Evolutionary conservation across 169 alveolate species (phyloP).

Genomic region (Cyclospora cayetanensis): DNA sequence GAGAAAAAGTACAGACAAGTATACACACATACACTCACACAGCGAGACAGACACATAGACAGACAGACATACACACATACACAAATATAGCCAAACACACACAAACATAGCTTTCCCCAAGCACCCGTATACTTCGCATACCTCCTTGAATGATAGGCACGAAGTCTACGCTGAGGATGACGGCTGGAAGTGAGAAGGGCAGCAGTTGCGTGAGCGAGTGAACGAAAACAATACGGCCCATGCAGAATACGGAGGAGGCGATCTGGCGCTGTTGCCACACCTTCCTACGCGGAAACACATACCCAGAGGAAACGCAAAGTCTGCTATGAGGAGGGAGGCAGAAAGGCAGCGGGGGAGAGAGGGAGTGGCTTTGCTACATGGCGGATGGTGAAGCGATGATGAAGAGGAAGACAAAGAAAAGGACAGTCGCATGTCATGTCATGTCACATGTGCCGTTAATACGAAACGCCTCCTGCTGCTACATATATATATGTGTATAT

Average conservation of each 20-base stretch:
- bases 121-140: neutral
- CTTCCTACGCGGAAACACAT: neutral
- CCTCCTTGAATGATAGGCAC: conserved; percentile 26
- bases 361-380: too few relatives aligned
- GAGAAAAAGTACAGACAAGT: neutral
- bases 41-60: too few relatives aligned
- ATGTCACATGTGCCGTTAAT: too few relatives aligned
- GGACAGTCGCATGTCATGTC: too few relatives aligned
- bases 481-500: too few relatives aligned
- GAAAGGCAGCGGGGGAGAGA: too few relatives aligned
- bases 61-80: neutral
- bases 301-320: neutral
- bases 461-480: too few relatives aligned
- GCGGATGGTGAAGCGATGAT: too few relatives aligned
- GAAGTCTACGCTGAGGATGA: neutral
- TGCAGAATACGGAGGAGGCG: neutral
- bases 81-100: neutral
- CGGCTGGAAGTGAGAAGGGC: neutral
- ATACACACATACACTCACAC: neutral
- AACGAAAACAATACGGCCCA: conserved; percentile 36
- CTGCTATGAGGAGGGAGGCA: too few relatives aligned
- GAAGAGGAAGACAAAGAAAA: too few relatives aligned
- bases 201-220: conserved; percentile 1
- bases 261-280: conserved; percentile 1
- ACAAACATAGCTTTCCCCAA: neutral